These are phyloP conservation scores for Polyporus arcularius DNA, from an alignment of 768 basidiomycete species.

Conservation along the genomic window DNA sequence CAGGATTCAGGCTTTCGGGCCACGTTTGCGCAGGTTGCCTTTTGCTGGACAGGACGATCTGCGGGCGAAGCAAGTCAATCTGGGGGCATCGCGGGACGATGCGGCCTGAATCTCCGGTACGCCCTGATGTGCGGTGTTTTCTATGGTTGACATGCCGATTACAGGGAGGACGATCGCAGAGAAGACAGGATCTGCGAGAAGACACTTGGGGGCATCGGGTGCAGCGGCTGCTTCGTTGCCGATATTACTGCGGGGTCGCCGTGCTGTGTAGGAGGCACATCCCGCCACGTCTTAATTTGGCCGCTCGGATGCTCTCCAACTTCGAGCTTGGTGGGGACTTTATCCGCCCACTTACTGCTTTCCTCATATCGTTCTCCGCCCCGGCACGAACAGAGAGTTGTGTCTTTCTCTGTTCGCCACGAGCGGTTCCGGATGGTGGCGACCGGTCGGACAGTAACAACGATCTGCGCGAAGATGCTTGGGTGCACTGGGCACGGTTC, in stretches of 20 bases:
- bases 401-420: too few relatives aligned
- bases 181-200: constrained; percentile 7
- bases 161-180: background rate
- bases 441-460: too few relatives aligned
- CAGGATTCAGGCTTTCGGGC: background rate
- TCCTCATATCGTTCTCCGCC: too few relatives aligned
- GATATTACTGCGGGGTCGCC: background rate
- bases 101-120: background rate
- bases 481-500: too few relatives aligned
- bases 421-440: too few relatives aligned
- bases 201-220: background rate
- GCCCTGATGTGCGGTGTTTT: constrained; percentile 4
- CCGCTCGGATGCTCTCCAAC: too few relatives aligned
- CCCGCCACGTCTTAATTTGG: too few relatives aligned
- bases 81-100: constrained; percentile 4
- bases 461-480: too few relatives aligned
- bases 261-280: too few relatives aligned
- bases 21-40: background rate
- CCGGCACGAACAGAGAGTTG: too few relatives aligned
- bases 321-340: too few relatives aligned
- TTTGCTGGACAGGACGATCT: background rate
- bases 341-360: too few relatives aligned
- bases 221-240: background rate
- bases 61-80: constrained; percentile 2
- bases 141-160: background rate